Percentiles rank a stretch among this genome's conserved stretches.
Evolutionary conservation across 768 basidiomycete genomes (phyloP).

Genomic region (Russula griseocarnosa): DNA sequence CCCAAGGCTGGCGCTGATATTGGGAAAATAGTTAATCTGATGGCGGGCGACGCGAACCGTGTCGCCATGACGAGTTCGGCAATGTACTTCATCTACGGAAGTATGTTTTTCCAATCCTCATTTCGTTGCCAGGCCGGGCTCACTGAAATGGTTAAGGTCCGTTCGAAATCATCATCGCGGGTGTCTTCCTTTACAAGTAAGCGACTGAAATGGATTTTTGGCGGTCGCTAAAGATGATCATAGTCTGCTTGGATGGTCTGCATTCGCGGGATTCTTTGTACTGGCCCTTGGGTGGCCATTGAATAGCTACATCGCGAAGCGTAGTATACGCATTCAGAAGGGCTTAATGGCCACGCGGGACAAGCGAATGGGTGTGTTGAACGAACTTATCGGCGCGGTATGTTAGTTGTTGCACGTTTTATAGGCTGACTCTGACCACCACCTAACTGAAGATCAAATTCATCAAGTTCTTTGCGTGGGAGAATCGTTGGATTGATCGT

Average conservation of each 20-base stretch:
- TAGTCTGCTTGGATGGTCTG: conserved; percentile 62
- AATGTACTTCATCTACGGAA: conserved; percentile 64
- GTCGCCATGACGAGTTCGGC: conserved; percentile 52
- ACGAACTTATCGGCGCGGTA: conserved; percentile 70
- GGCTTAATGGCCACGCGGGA: conserved; percentile 60
- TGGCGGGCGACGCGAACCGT: conserved; percentile 73
- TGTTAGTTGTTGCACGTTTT: conserved; percentile 26
- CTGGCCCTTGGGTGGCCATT: conserved; percentile 65
- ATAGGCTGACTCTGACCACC: not conserved
- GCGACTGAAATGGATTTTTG: not conserved
- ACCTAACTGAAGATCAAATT: conserved; percentile 51
- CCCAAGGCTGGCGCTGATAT: conserved; percentile 77
- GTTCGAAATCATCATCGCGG: conserved; percentile 71
- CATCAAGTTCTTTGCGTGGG: conserved; percentile 84
- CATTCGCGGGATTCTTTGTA: conserved; percentile 73
- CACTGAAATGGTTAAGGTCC: conserved; percentile 46
- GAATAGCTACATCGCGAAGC: conserved; percentile 60
- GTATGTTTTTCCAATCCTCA: conserved; percentile 35
- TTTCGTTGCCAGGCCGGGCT: not conserved
- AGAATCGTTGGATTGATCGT: conserved; percentile 67
- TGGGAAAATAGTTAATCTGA: conserved; percentile 87
- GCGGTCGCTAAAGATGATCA: not conserved
- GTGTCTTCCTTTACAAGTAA: conserved; percentile 72
- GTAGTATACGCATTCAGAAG: conserved; percentile 58
- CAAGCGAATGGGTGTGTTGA: conserved; percentile 72